phyloP scores from a whole-genome alignment of 441 rosid genomes.

The Populus hybrid region DNA sequence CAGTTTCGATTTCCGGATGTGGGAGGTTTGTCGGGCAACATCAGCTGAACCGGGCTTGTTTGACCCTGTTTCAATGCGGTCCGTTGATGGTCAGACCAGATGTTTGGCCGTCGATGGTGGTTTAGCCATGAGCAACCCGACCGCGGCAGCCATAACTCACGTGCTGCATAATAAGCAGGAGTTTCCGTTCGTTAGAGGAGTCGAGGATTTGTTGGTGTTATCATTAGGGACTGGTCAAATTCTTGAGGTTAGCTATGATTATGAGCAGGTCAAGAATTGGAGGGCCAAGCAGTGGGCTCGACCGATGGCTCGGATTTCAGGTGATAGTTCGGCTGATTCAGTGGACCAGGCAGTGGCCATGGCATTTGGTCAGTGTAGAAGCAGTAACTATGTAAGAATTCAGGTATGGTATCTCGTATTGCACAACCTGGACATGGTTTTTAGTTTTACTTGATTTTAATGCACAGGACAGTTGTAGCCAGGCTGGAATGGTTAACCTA shows the following conservation, averaged over 20 bases:
- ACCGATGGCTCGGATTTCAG: constrained; percentile 73
- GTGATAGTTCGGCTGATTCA: constrained; percentile 76
- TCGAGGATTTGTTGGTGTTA: constrained; percentile 83
- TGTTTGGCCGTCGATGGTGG: constrained; percentile 91
- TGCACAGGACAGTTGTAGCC: constrained; percentile 30
- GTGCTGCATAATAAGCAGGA: constrained; percentile 94
- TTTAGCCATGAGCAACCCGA: constrained; percentile 81
- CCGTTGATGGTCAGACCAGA: constrained; percentile 63
- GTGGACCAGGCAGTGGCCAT: constrained; percentile 93
- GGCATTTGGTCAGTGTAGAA: constrained; percentile 78
- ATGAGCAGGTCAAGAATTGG: constrained; percentile 77
- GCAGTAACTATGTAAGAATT: constrained; percentile 77
- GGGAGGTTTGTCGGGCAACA: constrained; percentile 93
- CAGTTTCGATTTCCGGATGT: constrained; percentile 68
- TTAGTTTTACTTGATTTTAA: neutral
- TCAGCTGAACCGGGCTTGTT: constrained; percentile 83
- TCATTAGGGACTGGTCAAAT: constrained; percentile 87
- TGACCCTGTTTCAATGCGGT: constrained; percentile 65
- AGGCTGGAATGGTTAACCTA: constrained; percentile 38
- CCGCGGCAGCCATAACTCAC: constrained; percentile 94
- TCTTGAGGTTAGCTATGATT: constrained; percentile 65
- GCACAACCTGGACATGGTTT: neutral
- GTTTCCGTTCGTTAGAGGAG: constrained; percentile 90
- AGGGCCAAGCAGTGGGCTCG: constrained; percentile 84
- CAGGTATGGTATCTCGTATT: constrained; percentile 50